Evolutionary conservation across 305 asterid genomes (phyloP).

Genomic region (Withania somnifera): DNA sequence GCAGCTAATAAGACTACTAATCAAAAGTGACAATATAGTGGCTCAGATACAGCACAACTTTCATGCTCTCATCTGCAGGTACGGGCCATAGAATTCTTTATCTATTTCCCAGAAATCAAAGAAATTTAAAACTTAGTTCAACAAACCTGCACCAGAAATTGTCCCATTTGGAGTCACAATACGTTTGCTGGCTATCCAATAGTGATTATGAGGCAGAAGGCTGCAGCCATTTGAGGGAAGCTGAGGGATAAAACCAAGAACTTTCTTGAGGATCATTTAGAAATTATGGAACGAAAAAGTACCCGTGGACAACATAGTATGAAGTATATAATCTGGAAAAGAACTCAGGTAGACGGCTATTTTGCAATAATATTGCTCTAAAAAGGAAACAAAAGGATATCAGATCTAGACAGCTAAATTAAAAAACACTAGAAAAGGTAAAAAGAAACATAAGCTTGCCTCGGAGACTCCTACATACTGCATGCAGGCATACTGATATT

Average conservation of each 20-base stretch:
- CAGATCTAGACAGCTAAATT: neutral
- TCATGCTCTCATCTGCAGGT: neutral
- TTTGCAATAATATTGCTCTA: neutral
- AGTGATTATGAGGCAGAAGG: constrained; percentile 55
- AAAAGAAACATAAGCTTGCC: neutral
- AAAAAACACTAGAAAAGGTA: neutral
- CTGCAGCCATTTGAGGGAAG: constrained; percentile 53
- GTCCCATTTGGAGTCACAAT: constrained; percentile 63
- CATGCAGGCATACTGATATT: neutral
- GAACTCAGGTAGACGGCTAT: neutral
- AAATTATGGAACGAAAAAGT: neutral
- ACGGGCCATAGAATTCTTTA: neutral
- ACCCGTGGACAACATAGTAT: neutral
- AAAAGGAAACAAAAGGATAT: neutral
- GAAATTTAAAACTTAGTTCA: neutral
- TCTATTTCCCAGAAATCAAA: neutral
- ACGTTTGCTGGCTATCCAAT: constrained; percentile 81
- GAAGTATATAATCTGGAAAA: neutral
- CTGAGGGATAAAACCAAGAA: constrained; percentile 21
- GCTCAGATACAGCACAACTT: neutral
- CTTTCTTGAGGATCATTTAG: constrained; percentile 1
- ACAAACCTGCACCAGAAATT: constrained; percentile 85
- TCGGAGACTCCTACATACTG: neutral
- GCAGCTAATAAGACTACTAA: neutral
- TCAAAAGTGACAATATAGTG: neutral